Evolutionary conservation across 2,329 filamentous ascomycete species (phyloP), one percentile per base, ranked within the genome.

Genomic region (Hypoxylon sp.): DNA sequence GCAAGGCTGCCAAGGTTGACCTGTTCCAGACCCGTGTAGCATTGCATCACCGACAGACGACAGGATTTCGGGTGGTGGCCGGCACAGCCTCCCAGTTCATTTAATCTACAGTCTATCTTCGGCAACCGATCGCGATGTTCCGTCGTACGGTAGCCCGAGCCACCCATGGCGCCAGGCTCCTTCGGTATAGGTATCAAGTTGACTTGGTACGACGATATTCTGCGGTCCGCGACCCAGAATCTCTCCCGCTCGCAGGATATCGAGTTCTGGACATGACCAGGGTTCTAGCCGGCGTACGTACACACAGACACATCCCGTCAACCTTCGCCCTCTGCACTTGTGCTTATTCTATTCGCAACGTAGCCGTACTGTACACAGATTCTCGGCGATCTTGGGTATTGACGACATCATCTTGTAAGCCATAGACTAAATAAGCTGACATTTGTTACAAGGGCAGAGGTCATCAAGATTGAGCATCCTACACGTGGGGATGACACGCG

Each of bases 291-390:
- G 95, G 95, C 55, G 94, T 97, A 80, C 77, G 89, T 82, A 23
- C 11, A n/a, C n/a, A n/a, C n/a, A 26, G 21, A 50, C 52, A 63
- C 65, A 47, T 53, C 40, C 26, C 42, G n/a, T n/a, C 37, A 58
- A 27, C 23, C 21, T 52, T 31, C 46, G 21, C 48, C 50, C 37
- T 29, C 27, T 51, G 31, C 41, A 54, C 48, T 9, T 54, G 33
- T 40, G 58, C 67, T 70, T 33, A 63, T 37, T n/a, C 15, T 23
- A 13, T 42, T 15, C 23, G 60, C 46, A 48, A 24, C 54, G 11
- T 69, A 98, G 92, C 95, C 95, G 65, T 98, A 98, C 72, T 97
- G 92, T 70, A 98, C 95, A 31, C 95, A 99, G 74, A 97, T 99
- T 50, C 78, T 99, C 8, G 95, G 94, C 54, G 95, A 99, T 76